Evolutionary conservation across 2,329 filamentous ascomycete genomes (phyloP).

Genomic region (Aspergillus quadrilineatus): DNA sequence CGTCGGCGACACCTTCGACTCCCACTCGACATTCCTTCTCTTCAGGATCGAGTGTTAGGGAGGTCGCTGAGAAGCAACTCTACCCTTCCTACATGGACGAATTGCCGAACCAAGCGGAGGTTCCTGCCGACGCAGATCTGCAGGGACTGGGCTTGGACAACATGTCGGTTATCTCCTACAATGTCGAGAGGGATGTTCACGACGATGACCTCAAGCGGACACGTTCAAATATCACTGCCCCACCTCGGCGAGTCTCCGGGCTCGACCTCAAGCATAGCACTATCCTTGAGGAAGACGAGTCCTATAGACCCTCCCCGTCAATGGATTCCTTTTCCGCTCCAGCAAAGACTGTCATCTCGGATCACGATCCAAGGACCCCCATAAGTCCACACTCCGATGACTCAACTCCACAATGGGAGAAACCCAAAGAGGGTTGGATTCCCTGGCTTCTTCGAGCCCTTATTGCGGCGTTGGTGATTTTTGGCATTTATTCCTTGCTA

Average conservation of each 20-base stretch:
- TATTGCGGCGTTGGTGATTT: neutral
- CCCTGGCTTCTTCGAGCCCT: neutral
- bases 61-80: slow-evolving; percentile 22
- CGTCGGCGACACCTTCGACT: slow-evolving; percentile 15
- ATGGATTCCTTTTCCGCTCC: slow-evolving; percentile 7
- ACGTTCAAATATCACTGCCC: slow-evolving; percentile 34
- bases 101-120: slow-evolving; percentile 6
- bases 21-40: slow-evolving; percentile 32
- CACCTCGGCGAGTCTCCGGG: slow-evolving; percentile 36
- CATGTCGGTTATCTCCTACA: slow-evolving; percentile 35
- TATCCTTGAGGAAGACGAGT: slow-evolving; percentile 31
- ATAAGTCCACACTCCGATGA: neutral
- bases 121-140: neutral
- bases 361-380: neutral
- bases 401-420: neutral
- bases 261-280: slow-evolving; percentile 29
- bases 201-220: slow-evolving; percentile 37
- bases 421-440: neutral
- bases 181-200: slow-evolving; percentile 37
- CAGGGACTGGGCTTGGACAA: slow-evolving; percentile 32
- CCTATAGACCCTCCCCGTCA: slow-evolving; percentile 12
- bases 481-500: neutral
- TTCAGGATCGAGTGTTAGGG: slow-evolving; percentile 29
- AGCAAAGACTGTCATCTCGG: slow-evolving; percentile 28
- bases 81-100: slow-evolving; percentile 32